Evolutionary conservation across 2,329 filamentous ascomycete species (phyloP), one percentile per base, ranked within the genome.

Genomic region (Pyricularia sp.): DNA sequence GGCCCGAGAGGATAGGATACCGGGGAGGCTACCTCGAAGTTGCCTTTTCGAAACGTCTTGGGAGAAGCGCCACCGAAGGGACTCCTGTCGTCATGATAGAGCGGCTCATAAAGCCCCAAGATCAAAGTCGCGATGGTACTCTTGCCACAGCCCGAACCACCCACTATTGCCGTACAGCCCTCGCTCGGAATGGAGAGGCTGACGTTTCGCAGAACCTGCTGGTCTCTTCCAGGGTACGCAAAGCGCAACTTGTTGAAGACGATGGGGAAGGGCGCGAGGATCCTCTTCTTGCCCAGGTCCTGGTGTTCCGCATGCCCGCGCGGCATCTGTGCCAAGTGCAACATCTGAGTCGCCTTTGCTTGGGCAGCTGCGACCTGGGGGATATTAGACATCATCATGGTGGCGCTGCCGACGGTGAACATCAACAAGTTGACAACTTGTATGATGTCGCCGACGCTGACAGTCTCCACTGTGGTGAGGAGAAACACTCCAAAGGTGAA

Each of bases 141-240:
- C 76, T 99, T 97, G 0, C 94, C 93, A n/a, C 88, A 90, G 0
- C 94, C 93, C 0, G 92, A 96, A 0, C 84, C 78, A 0, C 93
- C 93, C 2, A 96, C 91, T 24, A 97, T 85, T 2, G 90, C 91
- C 0, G 87, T 87, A 68, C 85, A 89, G 4, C 53, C 63, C 4
- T 83, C 85, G 26, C 87, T 86, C 0, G 82, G 74, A 63, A 97
- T 83, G 0, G 75, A 77, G 8, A 96, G 77, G n/a, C 80, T 85
- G n/a, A 96, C 73, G 26, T 84, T 78, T 10, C 79, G 78, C 1
- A 97, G 78, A 0, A 91, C 83, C 0, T 73, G 71, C 0, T 77
- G 77, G 1, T 78, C 40, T 12, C 65, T 62, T 26, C 28, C 80
- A 0, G 89, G 88, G 70, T 96, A 96, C 0, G 83, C 79, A 72